These are phyloP conservation scores for Phaeosphaeriaceae sp. DNA, from an alignment of 2,329 filamentous ascomycete species.

Conservation along the genomic window DNA sequence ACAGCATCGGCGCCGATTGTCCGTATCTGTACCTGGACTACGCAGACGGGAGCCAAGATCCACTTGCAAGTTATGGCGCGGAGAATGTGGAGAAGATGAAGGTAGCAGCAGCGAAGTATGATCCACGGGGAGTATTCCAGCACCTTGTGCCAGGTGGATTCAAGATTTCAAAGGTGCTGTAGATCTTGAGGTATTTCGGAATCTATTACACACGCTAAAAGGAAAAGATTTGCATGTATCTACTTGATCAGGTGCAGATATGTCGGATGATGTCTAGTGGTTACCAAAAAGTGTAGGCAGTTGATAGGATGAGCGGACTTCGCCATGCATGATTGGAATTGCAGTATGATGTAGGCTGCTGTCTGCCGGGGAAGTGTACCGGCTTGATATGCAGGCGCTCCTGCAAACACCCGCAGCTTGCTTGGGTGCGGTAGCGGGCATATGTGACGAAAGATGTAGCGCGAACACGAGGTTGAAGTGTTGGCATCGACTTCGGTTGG, in stretches of 20 bases:
- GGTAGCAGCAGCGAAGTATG: constrained; percentile 27
- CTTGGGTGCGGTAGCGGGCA: not conserved
- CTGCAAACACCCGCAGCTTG: too few species aligned
- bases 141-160: constrained; percentile 34
- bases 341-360: not conserved
- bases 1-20: constrained; percentile 28
- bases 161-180: constrained; percentile 29
- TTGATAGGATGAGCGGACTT: not conserved
- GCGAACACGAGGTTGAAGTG: not conserved
- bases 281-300: not conserved
- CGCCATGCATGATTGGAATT: not conserved
- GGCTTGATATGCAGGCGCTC: too few species aligned
- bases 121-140: constrained; percentile 33
- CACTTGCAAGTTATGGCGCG: constrained; percentile 27
- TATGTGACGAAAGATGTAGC: not conserved
- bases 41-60: constrained; percentile 29
- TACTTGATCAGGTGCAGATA: not conserved
- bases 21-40: constrained; percentile 45
- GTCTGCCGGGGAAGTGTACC: too few species aligned
- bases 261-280: not conserved
- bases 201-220: not conserved
- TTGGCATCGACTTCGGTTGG: not conserved
- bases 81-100: constrained; percentile 29
- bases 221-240: not conserved
- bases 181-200: not conserved